A percentile compares a stretch with the other conserved stretches of the same genome.
These are phyloP conservation scores for Hypoxylon sp. DNA, from an alignment of 2,329 filamentous ascomycete genomes.

Conservation along the genomic window DNA sequence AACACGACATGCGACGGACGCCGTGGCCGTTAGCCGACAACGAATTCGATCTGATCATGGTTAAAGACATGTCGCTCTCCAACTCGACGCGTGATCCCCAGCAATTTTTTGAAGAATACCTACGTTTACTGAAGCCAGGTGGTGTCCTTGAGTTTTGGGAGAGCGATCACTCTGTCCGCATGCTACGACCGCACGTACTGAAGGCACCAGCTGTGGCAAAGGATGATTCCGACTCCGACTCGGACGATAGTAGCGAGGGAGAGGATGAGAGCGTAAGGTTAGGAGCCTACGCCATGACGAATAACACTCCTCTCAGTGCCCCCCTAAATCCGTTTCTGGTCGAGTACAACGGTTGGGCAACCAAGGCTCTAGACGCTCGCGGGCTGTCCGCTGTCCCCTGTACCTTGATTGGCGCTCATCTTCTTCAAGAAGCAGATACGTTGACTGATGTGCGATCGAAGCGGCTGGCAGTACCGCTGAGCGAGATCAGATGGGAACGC, in stretches of 20 bases:
- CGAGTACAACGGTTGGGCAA: constrained; percentile 86
- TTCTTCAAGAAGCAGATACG: constrained; percentile 82
- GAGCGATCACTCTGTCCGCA: constrained; percentile 84
- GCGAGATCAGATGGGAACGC: constrained; percentile 87
- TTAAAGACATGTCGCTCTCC: constrained; percentile 82
- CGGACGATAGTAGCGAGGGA: constrained; percentile 61
- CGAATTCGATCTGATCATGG: constrained; percentile 89
- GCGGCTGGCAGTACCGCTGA: constrained; percentile 86
- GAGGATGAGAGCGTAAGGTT: constrained; percentile 73
- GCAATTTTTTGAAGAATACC: constrained; percentile 73
- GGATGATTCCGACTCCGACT: constrained; percentile 47
- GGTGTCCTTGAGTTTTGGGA: constrained; percentile 92
- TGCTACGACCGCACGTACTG: constrained; percentile 81
- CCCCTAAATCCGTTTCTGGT: constrained; percentile 84
- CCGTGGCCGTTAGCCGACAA: constrained; percentile 83
- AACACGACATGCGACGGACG: constrained; percentile 81
- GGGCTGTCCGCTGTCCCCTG: constrained; percentile 82
- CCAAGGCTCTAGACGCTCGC: constrained; percentile 77
- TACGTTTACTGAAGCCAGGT: constrained; percentile 80
- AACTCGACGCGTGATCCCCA: constrained; percentile 71
- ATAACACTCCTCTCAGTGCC: constrained; percentile 83
- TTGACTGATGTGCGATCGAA: constrained; percentile 77
- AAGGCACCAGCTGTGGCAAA: constrained; percentile 42
- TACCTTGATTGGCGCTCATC: constrained; percentile 77
- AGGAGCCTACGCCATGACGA: constrained; percentile 84